These are phyloP conservation scores for Aethionema arabicum DNA, from an alignment of 345 rosid species.

Conservation along the genomic window DNA sequence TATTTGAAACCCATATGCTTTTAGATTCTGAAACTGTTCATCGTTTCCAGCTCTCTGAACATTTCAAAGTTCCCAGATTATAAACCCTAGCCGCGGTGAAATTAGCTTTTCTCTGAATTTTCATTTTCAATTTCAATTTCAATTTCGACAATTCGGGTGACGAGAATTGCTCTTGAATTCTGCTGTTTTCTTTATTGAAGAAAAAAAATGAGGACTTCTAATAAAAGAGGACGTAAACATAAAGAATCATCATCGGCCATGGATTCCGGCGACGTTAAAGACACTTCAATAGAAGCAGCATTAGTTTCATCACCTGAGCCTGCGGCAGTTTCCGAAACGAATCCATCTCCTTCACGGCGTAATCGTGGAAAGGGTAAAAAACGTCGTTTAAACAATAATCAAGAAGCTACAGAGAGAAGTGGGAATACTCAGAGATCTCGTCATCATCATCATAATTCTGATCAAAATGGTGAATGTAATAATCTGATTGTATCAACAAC, in stretches of 20 bases:
- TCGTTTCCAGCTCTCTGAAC: conserved; percentile 23
- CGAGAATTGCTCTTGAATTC: too few relatives aligned
- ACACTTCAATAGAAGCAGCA: conserved; percentile 31
- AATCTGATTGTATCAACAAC: conserved; percentile 31
- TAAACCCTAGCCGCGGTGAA: conserved; percentile 36
- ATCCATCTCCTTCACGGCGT: conserved; percentile 45
- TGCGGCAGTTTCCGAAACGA: conserved; percentile 28
- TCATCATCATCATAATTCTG: conserved; percentile 35
- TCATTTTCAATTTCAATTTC: conserved; percentile 1
- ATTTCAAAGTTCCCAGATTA: conserved; percentile 15
- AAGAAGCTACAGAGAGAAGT: conserved; percentile 33
- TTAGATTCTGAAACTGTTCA: conserved; percentile 19
- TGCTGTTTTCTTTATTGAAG: too few relatives aligned
- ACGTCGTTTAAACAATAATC: conserved; percentile 35
- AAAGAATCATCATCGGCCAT: conserved; percentile 33
- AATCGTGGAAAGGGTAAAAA: conserved; percentile 51
- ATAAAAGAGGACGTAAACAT: conserved; percentile 33
- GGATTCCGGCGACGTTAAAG: conserved; percentile 25
- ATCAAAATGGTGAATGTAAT: conserved; percentile 37
- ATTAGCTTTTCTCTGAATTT: not conserved
- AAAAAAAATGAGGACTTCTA: conserved; percentile 29
- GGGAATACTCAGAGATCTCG: conserved; percentile 7
- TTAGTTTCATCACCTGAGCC: conserved; percentile 35
- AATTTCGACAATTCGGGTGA: too few relatives aligned
- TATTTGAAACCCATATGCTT: not conserved